phyloP scores from a whole-genome alignment of 495 filamentous ascomycete genomes.

The Aspergillus coremiiformis region DNA sequence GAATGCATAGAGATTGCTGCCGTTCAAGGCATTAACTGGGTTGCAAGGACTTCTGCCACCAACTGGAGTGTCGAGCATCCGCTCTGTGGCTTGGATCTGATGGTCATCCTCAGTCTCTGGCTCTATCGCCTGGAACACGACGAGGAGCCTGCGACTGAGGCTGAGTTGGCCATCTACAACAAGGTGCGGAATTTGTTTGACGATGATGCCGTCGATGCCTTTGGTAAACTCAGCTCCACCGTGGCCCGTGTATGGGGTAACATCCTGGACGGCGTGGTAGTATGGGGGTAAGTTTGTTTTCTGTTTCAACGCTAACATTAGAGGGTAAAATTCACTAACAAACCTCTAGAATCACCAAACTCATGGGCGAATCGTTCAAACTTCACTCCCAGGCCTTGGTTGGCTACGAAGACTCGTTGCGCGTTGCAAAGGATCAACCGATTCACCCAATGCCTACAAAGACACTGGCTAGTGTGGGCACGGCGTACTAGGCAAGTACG shows the following conservation, averaged over 20 bases:
- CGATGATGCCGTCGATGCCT: conserved; percentile 73
- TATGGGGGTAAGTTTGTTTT: conserved; percentile 76
- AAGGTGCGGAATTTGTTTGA: conserved; percentile 90
- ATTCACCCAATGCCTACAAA: conserved; percentile 42
- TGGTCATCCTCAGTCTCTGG: conserved; percentile 98
- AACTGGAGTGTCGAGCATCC: conserved; percentile 99
- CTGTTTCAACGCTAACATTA: neutral
- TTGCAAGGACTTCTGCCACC: conserved; percentile 89
- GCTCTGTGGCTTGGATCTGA: conserved; percentile 91
- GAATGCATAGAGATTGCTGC: conserved; percentile 97
- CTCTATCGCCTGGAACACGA: conserved; percentile 98
- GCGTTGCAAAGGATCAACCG: conserved; percentile 40
- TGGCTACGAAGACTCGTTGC: conserved; percentile 77
- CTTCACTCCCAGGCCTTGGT: conserved; percentile 89
- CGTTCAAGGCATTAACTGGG: conserved; percentile 92
- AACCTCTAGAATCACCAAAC: conserved; percentile 73
- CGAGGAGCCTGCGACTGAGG: conserved; percentile 85
- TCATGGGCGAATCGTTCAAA: conserved; percentile 98
- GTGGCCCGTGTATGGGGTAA: conserved; percentile 95
- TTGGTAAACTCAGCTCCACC: conserved; percentile 81
- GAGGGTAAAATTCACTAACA: conserved; percentile 40
- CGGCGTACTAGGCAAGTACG: conserved; percentile 34
- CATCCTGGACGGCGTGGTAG: conserved; percentile 97
- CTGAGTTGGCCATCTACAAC: conserved; percentile 90
- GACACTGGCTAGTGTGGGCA: conserved; percentile 40